Evolutionary conservation across 768 basidiomycete genomes (phyloP), one percentile per base, ranked within the genome.

Genomic region (Suillus spraguei): DNA sequence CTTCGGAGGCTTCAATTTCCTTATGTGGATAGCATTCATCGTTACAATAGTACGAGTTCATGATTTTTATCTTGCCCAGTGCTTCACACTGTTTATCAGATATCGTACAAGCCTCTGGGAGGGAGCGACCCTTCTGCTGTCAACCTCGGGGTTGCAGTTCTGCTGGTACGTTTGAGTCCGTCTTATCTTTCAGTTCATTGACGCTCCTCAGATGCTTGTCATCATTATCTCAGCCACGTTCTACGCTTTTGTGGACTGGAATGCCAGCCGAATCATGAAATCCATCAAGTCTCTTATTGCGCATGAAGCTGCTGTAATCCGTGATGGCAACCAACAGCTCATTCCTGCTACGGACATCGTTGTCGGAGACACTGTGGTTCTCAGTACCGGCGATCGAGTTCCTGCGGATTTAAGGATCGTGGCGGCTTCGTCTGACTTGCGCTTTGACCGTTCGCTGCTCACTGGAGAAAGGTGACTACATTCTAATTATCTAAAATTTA

Each of bases 351-450:
- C 82, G 46, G 82, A 86, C 54, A 80, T 89, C 35, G 80, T 89
- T 1, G 85, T 85, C 0, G 85, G 85, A 13, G 85, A 87, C 66
- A 72, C 87, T 39, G 78, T 87, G 60, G 77, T 78, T 4, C 83
- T 87, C 68, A 70, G 77, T 36, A 81, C 85, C 3, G 85, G 85
- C 20, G 83, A 87, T 65, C 80, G 86, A 13, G 78, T 87, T 6
- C 86, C 86, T 7, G 85, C 87, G 0, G 87, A 88, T 66, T 73
- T 87, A 35, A 80, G 87, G 32, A 77, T 88, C 10, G 79, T 86
- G 44, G 71, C 82, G 14, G 80, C 80, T 64, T 82, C 83, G 1
- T 78, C 79, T 6, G 86, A 86, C 65, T 73, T 86, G 62, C 78
- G 79, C 38, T 78, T 86, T 53, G 85, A 87, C 62, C 78, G 84